Conservation (phyloP, 139 green algal species). For the Edaphochlamys debaryana region DNA sequence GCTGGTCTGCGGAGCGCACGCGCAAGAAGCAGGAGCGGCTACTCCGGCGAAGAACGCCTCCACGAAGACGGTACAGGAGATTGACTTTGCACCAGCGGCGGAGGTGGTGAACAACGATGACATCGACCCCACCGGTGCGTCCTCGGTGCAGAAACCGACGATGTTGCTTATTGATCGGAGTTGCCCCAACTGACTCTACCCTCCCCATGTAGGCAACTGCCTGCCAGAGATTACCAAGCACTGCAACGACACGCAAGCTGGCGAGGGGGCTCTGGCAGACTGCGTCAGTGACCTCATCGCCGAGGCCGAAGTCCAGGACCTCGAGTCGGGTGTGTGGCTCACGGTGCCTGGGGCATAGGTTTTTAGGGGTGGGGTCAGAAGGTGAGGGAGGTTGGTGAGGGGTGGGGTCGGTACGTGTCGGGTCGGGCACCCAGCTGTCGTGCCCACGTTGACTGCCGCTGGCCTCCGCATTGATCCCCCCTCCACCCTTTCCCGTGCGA, state of each 20-base stretch:
- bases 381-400: no score
- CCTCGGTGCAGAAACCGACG: no score
- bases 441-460: no score
- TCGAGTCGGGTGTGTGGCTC: slow-evolving; percentile 41
- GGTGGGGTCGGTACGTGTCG: no score
- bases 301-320: slow-evolving; percentile 24
- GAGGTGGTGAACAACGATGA: slow-evolving; percentile 52
- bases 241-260: slow-evolving; percentile 59
- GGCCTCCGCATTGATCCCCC: no score
- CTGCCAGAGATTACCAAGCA: slow-evolving; percentile 58
- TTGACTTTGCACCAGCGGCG: slow-evolving; percentile 41
- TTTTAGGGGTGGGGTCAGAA: no score
- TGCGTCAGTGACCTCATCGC: slow-evolving; percentile 68
- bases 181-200: no score
- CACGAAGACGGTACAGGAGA: slow-evolving; percentile 33
- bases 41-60: no score
- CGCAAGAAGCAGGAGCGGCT: neutral
- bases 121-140: slow-evolving; percentile 32
- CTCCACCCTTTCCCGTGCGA: no score
- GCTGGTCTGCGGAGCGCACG: neutral
- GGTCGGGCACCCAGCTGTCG: no score
- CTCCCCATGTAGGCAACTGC: slow-evolving; percentile 64
- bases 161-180: no score
- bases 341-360: no score
- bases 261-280: slow-evolving; percentile 55